Conservation (phyloP, 2,329 filamentous ascomycete species). For the Venturia carpophila region DNA sequence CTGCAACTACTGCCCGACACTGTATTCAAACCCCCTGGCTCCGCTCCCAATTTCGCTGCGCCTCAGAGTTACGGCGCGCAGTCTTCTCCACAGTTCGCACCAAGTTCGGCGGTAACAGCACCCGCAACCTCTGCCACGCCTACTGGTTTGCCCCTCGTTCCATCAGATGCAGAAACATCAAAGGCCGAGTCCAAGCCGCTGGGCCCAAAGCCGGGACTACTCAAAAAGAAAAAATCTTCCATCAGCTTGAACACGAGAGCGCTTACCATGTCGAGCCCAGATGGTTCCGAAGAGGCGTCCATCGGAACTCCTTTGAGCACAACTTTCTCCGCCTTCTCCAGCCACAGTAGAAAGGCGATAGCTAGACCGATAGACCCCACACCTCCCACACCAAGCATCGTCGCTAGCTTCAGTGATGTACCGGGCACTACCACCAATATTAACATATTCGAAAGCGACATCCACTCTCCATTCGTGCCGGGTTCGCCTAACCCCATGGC, state of each 20-base stretch:
- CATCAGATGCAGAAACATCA: not conserved
- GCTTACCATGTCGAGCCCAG: constrained; percentile 55
- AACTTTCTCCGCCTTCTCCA: constrained; percentile 49
- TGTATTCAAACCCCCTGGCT: constrained; percentile 9
- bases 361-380: constrained; percentile 56
- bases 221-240: constrained; percentile 45
- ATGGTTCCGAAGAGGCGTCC: constrained; percentile 60
- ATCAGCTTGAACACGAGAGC: constrained; percentile 67
- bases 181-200: not conserved
- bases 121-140: constrained; percentile 19
- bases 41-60: not conserved
- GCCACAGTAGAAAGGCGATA: constrained; percentile 32
- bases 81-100: not conserved
- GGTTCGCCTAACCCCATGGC: constrained; percentile 58
- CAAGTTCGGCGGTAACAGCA: constrained; percentile 9
- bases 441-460: constrained; percentile 75
- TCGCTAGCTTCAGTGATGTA: constrained; percentile 22
- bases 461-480: constrained; percentile 58
- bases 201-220: constrained; percentile 18
- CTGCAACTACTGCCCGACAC: constrained; percentile 16
- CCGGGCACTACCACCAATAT: constrained; percentile 56
- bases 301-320: constrained; percentile 67
- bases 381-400: constrained; percentile 55
- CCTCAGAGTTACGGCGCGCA: constrained; percentile 2
- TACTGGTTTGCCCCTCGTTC: not conserved